Evolutionary conservation across 257 asterid species (phyloP).

Genomic region (Ajuga chamaepitys): DNA sequence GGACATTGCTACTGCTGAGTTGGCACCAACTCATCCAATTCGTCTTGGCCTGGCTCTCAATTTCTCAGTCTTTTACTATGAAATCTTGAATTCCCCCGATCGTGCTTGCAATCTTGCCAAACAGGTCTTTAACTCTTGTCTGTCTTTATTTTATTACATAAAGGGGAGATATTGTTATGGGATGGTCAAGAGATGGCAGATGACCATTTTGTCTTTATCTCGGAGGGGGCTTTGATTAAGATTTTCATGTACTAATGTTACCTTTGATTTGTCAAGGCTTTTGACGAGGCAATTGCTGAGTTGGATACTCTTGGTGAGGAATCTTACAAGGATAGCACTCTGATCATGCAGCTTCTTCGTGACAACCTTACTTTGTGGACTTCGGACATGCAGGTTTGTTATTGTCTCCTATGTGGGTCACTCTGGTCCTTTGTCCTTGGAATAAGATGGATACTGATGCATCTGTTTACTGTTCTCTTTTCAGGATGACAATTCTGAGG

Average conservation of each 20-base stretch:
- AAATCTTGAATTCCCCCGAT: conserved; percentile 78
- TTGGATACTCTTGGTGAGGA: conserved; percentile 92
- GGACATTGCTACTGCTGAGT: conserved; percentile 77
- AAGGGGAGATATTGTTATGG: not conserved
- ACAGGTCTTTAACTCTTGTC: conserved; percentile 40
- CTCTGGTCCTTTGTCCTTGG: too few species aligned
- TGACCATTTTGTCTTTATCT: not conserved
- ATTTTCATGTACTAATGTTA: not conserved
- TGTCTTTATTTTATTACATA: not conserved
- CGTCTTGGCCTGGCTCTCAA: conserved; percentile 86
- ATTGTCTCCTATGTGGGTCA: not conserved
- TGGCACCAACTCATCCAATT: conserved; percentile 85
- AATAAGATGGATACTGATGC: not conserved
- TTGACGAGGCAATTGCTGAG: conserved; percentile 91
- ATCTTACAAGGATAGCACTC: conserved; percentile 91
- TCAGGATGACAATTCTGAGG: conserved; percentile 79
- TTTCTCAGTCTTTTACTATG: conserved; percentile 84
- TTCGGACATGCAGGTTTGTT: conserved; percentile 75
- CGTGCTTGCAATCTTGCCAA: conserved; percentile 85
- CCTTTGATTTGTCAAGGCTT: conserved; percentile 39
- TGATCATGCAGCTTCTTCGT: conserved; percentile 94
- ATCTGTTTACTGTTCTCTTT: conserved; percentile 9
- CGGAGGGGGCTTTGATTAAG: not conserved
- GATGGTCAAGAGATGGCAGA: not conserved
- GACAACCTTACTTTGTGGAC: conserved; percentile 95